Conservation (phyloP, 2,329 filamentous ascomycete species). For the Aureobasidium sp. region DNA sequence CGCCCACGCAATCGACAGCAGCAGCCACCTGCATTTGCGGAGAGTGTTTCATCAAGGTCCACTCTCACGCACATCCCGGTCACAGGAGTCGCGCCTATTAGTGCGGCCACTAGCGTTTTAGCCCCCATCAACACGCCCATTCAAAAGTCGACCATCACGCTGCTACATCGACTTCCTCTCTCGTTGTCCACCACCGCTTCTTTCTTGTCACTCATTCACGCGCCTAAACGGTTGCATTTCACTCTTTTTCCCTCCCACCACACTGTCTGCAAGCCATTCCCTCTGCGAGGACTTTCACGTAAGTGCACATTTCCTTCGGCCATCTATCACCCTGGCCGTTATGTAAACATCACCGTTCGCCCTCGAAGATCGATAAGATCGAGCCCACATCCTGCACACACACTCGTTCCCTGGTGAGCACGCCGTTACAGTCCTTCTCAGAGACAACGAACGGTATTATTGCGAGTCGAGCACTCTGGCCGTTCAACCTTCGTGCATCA, state of each 20-base stretch:
- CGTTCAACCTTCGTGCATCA: constrained; percentile 2
- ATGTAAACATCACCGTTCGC: constrained; percentile 13
- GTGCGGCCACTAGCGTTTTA: constrained; percentile 13
- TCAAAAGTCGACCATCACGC: constrained; percentile 15
- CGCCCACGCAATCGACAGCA: constrained; percentile 5
- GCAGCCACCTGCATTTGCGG: constrained; percentile 9
- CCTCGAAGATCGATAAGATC: constrained; percentile 16
- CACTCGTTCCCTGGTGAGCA: constrained; percentile 12
- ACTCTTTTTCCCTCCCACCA: constrained; percentile 13
- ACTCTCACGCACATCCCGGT: not conserved
- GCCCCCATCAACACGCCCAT: not conserved
- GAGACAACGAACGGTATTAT: constrained; percentile 13
- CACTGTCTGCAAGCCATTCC: constrained; percentile 11
- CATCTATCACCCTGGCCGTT: constrained; percentile 1
- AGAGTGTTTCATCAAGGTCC: constrained; percentile 11
- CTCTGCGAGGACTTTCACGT: constrained; percentile 17
- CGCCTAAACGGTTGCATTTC: constrained; percentile 17
- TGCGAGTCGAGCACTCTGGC: constrained; percentile 11
- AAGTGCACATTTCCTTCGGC: constrained; percentile 10
- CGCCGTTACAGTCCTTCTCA: not conserved
- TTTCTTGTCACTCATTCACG: constrained; percentile 18
- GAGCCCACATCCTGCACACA: constrained; percentile 1
- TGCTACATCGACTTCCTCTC: constrained; percentile 9
- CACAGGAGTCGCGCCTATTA: constrained; percentile 1
- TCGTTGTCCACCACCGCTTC: constrained; percentile 13